These are phyloP conservation scores for Dichotomopilus funicola DNA, from an alignment of 2,329 filamentous ascomycete species.

Conservation along the genomic window DNA sequence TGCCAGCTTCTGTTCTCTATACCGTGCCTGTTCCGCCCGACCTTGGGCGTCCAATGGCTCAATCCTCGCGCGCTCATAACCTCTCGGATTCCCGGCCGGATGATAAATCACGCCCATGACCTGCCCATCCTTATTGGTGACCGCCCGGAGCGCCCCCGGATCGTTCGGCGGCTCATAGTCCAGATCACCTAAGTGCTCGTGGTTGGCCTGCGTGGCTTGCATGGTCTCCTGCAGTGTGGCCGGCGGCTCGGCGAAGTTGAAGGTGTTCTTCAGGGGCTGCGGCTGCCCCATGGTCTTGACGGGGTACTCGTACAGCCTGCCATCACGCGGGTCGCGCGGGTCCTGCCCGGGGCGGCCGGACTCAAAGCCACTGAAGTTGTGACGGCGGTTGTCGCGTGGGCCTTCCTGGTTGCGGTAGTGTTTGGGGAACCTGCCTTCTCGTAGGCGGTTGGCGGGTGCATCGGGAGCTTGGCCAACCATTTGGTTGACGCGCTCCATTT, in stretches of 20 bases:
- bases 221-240: background rate
- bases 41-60: too few species aligned
- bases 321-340: background rate
- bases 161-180: background rate
- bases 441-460: background rate
- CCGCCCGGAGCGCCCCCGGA: background rate
- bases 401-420: background rate
- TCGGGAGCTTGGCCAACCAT: background rate
- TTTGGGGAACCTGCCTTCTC: background rate
- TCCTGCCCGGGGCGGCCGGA: background rate
- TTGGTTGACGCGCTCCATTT: background rate
- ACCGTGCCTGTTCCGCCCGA: too few species aligned
- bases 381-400: background rate
- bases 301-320: background rate
- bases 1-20: too few species aligned
- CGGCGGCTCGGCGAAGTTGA: background rate
- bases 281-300: background rate
- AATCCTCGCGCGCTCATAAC: background rate
- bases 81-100: background rate
- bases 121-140: background rate
- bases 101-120: conserved; percentile 4
- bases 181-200: background rate
- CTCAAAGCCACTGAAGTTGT: background rate
- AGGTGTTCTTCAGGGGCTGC: background rate
- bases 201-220: background rate